Evolutionary conservation across 192 early-diverging fungal genomes (phyloP), one percentile per base, ranked within the genome.

Genomic region (Spinellus fusiger): DNA sequence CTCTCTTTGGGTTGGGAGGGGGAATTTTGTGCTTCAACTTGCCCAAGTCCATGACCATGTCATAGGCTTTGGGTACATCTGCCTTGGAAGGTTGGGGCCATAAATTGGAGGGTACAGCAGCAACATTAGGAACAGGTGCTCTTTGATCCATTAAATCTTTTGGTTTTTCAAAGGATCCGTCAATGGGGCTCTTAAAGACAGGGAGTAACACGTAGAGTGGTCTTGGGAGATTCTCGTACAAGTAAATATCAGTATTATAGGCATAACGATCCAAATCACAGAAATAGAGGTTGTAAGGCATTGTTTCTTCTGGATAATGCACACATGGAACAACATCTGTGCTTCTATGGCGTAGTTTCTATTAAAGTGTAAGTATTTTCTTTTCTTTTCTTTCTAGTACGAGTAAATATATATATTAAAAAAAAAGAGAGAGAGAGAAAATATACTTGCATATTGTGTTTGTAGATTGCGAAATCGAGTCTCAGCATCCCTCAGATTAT

Each of bases 201-300:
- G 65, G 65, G 1, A 67, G 34, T 0, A 67, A 15, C 0, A 67
- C 65, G 49, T 34, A 60, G 7, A 67, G 4, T 15, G 65, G 58
- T 1, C 9, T 18, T 2, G 38, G 25, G 0, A 46, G 7, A 3
- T 31, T 29, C 37, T 4, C 23, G 10, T 23, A 34, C 18, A 59
- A 15, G 7, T 48, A 27, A 2, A 61, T 49, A 23, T 35, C 26
- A 6, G 10, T 33, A 26, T 61, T 27, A 1, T 22, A 5, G 1
- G 31, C 34, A 32, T 55, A 55, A 7, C 32, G 28, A 4, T 55
- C 34, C 18, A 55, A 31, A 8, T 27, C 1, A 55, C 44, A 55
- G 4, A 38, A 54, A 48, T 46, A 54, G 2, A 55, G 25, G 29
- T 27, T 31, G 3, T 54, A 55, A 47, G 7, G 1, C 32, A 28